These are phyloP conservation scores for Flaveria bidentis DNA, from an alignment of 129 eudicot genomes.

Conservation along the genomic window DNA sequence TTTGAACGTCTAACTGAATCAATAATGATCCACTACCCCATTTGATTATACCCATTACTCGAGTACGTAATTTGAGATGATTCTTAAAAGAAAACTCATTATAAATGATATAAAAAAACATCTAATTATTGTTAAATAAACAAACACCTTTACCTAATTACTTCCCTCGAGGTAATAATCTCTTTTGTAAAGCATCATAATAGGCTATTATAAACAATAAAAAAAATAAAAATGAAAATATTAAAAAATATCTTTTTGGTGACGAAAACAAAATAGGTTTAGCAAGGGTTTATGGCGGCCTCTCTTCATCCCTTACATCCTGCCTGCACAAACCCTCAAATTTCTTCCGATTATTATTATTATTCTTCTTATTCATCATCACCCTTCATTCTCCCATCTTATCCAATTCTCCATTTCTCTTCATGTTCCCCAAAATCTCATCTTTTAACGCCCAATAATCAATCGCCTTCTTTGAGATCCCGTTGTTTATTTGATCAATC, in stretches of 20 bases:
- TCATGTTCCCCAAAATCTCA: not conserved
- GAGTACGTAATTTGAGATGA: no score
- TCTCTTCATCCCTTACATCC: constrained; percentile 22
- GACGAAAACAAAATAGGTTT: constrained; percentile 33
- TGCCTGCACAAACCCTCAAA: constrained; percentile 25
- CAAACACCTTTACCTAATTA: no score
- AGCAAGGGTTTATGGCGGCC: constrained; percentile 79
- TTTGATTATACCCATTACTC: no score
- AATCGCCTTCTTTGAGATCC: constrained; percentile 9
- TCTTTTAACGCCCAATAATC: constrained; percentile 3
- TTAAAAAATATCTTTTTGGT: constrained; percentile 13
- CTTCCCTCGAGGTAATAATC: no score
- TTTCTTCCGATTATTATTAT: not conserved
- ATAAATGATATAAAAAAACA: no score
- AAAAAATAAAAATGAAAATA: not conserved
- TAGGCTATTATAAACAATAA: no score
- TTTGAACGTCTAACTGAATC: no score
- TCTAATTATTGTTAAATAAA: no score
- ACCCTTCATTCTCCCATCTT: constrained; percentile 2
- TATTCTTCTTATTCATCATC: no score
- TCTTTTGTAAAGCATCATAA: no score
- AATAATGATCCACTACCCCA: no score
- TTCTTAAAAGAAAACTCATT: no score
- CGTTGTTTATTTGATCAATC: constrained; percentile 12
- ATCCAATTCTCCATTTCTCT: not conserved